Evolutionary conservation across 345 rosid species (phyloP), one percentile per base, ranked within the genome.

Genomic region (Draba incana): DNA sequence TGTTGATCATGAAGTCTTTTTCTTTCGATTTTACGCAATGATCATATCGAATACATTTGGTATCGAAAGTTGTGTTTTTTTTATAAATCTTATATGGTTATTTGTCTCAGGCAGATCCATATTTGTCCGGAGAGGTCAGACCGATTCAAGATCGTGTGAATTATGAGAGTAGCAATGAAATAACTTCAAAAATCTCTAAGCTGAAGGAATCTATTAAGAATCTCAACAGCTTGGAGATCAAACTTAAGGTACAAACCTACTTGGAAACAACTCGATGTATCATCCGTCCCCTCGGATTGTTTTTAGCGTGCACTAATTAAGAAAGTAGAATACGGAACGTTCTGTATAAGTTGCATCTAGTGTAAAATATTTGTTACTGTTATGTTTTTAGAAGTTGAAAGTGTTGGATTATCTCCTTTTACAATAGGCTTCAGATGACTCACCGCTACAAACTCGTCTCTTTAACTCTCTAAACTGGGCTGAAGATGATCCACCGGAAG

Each of bases 161-260:
- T 78, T 43, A 45, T 60, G 80, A 68, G 42, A 45, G 60, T 54
- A 47, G 77, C 51, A 45, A 69, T 51, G 55, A 64, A 37, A n/a
- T 83, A 52, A 79, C 58, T 50, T 64, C 83, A n/a, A 70, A 74
- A 79, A 47, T 86, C 56, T 60, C 57, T 30, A 28, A 70, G 57
- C 75, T 90, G 13, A 85, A 78, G 75, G 92, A 84, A 46, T 83
- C 86, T 64, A 77, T 84, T 64, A 69, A 68, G 71, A 84, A 81
- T 66, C 80, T 90, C 62, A 90, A 83, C 64, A 79, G 77, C 71
- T 76, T 88, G 75, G 95, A 88, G 80, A 88, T 90, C 66, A 90
- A 84, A 75, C 85, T 90, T 30, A 90, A 90, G 92, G 90, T 90
- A 72, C 52, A 46, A 53, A 27, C 44, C 15, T 57, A 39, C 66